phyloP scores from a whole-genome alignment of 208 protist genomes.

The Porcisia hertigi region DNA sequence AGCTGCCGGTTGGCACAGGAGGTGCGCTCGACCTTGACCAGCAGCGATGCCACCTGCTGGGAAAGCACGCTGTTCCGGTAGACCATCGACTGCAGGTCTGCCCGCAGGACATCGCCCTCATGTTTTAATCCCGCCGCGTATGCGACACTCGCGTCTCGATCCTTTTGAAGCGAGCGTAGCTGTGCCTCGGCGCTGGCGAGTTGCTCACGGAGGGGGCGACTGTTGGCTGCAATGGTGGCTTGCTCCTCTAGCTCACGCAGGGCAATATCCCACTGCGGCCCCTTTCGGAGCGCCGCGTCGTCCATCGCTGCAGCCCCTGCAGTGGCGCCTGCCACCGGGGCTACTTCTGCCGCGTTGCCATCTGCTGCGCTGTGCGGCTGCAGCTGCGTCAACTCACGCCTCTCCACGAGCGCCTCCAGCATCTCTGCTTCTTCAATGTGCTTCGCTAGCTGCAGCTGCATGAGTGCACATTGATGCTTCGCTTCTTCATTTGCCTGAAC shows the following conservation, averaged over 20 bases:
- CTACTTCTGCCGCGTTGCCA: background rate
- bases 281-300: constrained; percentile 18
- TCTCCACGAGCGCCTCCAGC: constrained; percentile 16
- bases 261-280: constrained; percentile 27
- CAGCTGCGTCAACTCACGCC: constrained; percentile 7
- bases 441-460: constrained; percentile 39
- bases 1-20: constrained; percentile 14
- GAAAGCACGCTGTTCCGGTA: constrained; percentile 78
- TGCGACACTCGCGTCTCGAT: constrained; percentile 22
- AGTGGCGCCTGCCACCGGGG: background rate
- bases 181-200: constrained; percentile 25
- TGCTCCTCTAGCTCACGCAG: constrained; percentile 33
- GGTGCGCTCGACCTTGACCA: constrained; percentile 47
- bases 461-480: constrained; percentile 28
- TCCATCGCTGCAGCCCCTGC: background rate
- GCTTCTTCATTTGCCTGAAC: constrained; percentile 36
- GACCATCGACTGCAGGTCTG: constrained; percentile 57
- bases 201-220: constrained; percentile 24
- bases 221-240: constrained; percentile 21
- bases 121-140: constrained; percentile 37
- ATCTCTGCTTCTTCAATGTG: constrained; percentile 29
- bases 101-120: constrained; percentile 45
- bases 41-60: constrained; percentile 70
- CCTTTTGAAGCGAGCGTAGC: constrained; percentile 3
- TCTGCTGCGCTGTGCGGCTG: constrained; percentile 1